These are phyloP conservation scores for Aquilaria sinensis DNA, from an alignment of 345 rosid species.

Conservation along the genomic window DNA sequence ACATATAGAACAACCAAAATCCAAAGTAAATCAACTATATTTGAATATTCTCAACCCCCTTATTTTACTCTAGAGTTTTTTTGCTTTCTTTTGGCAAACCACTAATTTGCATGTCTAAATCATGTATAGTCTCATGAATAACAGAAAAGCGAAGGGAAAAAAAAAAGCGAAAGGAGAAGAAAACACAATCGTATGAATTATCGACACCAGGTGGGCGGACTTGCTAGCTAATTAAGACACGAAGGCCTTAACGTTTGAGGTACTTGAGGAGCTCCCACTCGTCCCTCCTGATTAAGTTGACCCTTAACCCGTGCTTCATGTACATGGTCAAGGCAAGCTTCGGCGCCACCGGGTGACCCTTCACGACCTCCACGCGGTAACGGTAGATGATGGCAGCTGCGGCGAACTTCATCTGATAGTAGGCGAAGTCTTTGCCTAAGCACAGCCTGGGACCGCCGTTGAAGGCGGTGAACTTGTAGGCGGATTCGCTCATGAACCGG, in stretches of 20 bases:
- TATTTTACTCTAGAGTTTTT: no score
- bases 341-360: slow-evolving; percentile 49
- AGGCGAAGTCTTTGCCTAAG: slow-evolving; percentile 90
- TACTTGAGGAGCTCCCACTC: slow-evolving; percentile 23
- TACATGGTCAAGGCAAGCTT: slow-evolving; percentile 92
- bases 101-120: no score
- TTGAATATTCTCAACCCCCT: no score
- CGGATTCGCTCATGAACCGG: slow-evolving; percentile 73
- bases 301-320: slow-evolving; percentile 78
- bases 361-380: slow-evolving; percentile 48
- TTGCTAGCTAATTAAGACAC: background rate
- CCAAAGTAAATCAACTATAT: no score
- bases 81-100: no score
- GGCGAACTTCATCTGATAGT: slow-evolving; percentile 79
- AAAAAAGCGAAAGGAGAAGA: background rate
- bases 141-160: background rate
- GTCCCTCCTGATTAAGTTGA: slow-evolving; percentile 36
- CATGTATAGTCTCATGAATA: background rate
- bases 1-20: no score
- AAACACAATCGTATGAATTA: background rate
- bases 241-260: background rate
- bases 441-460: slow-evolving; percentile 94
- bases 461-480: slow-evolving; percentile 90
- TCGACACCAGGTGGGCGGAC: no score
- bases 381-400: slow-evolving; percentile 72